These are phyloP conservation scores for Aspergillus calidoustus DNA, from an alignment of 2,329 filamentous ascomycete species.

Conservation along the genomic window DNA sequence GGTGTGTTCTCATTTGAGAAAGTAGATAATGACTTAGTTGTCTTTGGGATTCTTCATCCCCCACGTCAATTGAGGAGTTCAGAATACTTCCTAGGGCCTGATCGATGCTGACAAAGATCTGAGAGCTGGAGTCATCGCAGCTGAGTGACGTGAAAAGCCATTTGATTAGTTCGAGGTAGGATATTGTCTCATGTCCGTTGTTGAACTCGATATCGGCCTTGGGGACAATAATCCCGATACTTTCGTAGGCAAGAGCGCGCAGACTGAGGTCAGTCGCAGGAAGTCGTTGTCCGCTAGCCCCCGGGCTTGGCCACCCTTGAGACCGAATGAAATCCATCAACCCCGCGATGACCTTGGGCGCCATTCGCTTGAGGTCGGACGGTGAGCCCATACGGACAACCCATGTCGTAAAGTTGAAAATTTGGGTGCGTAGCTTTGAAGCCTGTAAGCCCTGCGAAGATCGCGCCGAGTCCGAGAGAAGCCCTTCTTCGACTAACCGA, in stretches of 20 bases:
- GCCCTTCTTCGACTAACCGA: conserved; percentile 68
- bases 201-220: conserved; percentile 45
- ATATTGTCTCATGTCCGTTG: conserved; percentile 39
- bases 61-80: conserved; percentile 58
- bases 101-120: conserved; percentile 84
- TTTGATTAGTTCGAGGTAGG: conserved; percentile 60
- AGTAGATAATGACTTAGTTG: conserved; percentile 64
- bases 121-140: conserved; percentile 74
- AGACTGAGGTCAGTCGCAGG: conserved; percentile 67
- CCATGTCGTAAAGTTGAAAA: conserved; percentile 88
- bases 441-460: conserved; percentile 70
- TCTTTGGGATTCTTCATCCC: conserved; percentile 47
- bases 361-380: conserved; percentile 67
- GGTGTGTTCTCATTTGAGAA: conserved; percentile 65
- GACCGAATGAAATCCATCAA: conserved; percentile 74
- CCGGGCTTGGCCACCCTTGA: conserved; percentile 80
- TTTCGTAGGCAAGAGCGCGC: conserved; percentile 84
- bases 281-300: conserved; percentile 55
- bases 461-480: conserved; percentile 52
- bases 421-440: conserved; percentile 76
- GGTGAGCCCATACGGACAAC: conserved; percentile 73
- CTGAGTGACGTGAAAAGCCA: conserved; percentile 87
- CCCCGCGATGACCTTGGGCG: conserved; percentile 68
- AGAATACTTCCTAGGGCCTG: conserved; percentile 81
- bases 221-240: conserved; percentile 76